Evolutionary conservation across 2,329 filamentous ascomycete genomes (phyloP).

Genomic region (Sporothrix euskadiensis): DNA sequence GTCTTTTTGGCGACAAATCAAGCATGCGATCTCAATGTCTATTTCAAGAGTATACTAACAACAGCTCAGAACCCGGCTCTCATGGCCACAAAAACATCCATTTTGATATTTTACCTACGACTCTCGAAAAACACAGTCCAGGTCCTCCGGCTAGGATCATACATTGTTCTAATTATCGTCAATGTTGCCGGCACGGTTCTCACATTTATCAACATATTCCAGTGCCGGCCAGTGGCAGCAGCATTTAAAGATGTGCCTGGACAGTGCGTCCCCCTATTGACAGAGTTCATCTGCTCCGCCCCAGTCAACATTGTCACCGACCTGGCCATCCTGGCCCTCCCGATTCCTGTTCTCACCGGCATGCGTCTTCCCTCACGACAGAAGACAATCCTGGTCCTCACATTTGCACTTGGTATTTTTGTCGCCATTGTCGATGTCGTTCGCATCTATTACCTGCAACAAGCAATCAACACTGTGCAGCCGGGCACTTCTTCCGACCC

Average conservation of each 20-base stretch:
- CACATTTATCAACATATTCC: constrained; percentile 83
- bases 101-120: constrained; percentile 85
- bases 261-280: constrained; percentile 59
- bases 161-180: constrained; percentile 73
- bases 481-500: constrained; percentile 41
- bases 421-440: constrained; percentile 86
- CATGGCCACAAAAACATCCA: constrained; percentile 91
- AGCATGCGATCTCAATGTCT: background rate
- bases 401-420: constrained; percentile 84
- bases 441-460: constrained; percentile 85
- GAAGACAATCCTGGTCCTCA: constrained; percentile 82
- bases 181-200: constrained; percentile 76
- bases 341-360: constrained; percentile 81
- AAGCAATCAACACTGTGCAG: constrained; percentile 56
- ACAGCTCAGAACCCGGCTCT: constrained; percentile 73
- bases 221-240: constrained; percentile 74
- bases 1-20: constrained; percentile 33
- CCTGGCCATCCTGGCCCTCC: constrained; percentile 80
- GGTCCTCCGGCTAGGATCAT: constrained; percentile 79
- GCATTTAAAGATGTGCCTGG: constrained; percentile 56
- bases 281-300: constrained; percentile 70
- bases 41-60: constrained; percentile 23
- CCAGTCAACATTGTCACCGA: constrained; percentile 93
- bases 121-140: constrained; percentile 75
- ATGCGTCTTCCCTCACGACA: constrained; percentile 84